A percentile compares a stretch with the other conserved stretches of the same genome.
These are phyloP conservation scores for Cyathus pygmaeus DNA, from an alignment of 1,284 basidiomycete genomes.

Conservation along the genomic window DNA sequence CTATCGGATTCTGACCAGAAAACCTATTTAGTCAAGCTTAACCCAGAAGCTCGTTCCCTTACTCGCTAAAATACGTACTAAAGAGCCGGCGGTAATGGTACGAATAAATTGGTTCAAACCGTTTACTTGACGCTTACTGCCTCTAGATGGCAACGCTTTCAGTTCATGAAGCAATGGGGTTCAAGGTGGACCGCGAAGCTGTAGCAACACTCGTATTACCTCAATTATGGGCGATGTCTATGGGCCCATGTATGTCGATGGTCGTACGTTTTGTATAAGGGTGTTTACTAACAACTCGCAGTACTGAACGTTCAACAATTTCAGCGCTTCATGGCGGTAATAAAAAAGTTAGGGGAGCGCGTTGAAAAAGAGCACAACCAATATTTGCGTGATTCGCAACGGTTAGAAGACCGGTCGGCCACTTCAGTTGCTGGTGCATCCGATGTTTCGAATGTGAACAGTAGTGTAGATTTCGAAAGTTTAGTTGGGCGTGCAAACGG, in stretches of 20 bases:
- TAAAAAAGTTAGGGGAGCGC: slow-evolving; percentile 77
- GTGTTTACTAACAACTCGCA: slow-evolving; percentile 35
- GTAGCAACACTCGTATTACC: slow-evolving; percentile 94
- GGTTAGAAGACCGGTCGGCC: slow-evolving; percentile 81
- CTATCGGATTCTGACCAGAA: too few species aligned
- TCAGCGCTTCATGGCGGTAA: slow-evolving; percentile 86
- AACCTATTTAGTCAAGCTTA: slow-evolving; percentile 61
- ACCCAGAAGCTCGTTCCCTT: slow-evolving; percentile 96
- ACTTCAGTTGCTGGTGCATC: slow-evolving; percentile 47
- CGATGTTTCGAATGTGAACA: slow-evolving; percentile 36
- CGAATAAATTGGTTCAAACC: slow-evolving; percentile 16
- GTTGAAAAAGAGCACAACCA: slow-evolving; percentile 90
- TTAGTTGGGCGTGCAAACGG: slow-evolving; percentile 69
- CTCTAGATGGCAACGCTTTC: slow-evolving; percentile 87
- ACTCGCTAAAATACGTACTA: slow-evolving; percentile 94
- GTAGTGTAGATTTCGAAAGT: slow-evolving; percentile 76
- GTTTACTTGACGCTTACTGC: slow-evolving; percentile 2
- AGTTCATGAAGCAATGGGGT: slow-evolving; percentile 96
- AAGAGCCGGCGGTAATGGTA: slow-evolving; percentile 91
- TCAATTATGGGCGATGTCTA: slow-evolving; percentile 95
- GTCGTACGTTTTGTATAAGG: slow-evolving; percentile 1
- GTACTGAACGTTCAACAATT: slow-evolving; percentile 94
- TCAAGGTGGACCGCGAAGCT: slow-evolving; percentile 94
- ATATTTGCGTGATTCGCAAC: slow-evolving; percentile 84
- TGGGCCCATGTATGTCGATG: slow-evolving; percentile 82